Conservation (phyloP, 2,329 filamentous ascomycete genomes). For the Sporothrix inflata region DNA sequence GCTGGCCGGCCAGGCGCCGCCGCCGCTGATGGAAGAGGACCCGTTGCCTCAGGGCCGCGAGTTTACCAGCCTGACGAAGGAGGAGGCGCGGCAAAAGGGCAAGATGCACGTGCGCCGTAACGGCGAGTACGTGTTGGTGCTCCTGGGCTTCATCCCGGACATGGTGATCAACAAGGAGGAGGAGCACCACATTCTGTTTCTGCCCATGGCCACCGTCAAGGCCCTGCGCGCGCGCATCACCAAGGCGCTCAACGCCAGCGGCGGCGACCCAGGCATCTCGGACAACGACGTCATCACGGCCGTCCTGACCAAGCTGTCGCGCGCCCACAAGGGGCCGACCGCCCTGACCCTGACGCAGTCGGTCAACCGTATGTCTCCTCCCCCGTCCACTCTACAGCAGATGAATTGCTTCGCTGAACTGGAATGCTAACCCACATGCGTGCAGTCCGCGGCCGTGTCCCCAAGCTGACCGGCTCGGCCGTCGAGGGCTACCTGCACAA, state of each 20-base stretch:
- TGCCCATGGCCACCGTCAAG: constrained; percentile 15
- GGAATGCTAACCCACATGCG: too few relatives aligned
- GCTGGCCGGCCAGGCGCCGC: neutral
- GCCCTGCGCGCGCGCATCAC: constrained; percentile 1
- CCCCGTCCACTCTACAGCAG: too few relatives aligned
- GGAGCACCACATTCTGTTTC: neutral
- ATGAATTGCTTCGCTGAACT: too few relatives aligned
- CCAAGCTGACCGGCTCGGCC: constrained; percentile 8
- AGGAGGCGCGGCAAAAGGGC: constrained; percentile 9
- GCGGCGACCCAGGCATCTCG: neutral
- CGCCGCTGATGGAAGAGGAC: constrained; percentile 20
- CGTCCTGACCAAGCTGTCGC: constrained; percentile 11
- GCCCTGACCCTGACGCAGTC: constrained; percentile 10
- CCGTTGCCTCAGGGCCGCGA: constrained; percentile 20
- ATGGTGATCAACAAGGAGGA: neutral
- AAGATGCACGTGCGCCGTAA: neutral
- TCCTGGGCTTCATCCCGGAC: constrained; percentile 18
- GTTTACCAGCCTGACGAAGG: neutral
- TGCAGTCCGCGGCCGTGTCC: constrained; percentile 28
- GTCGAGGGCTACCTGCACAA: constrained; percentile 26
- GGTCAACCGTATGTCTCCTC: constrained; percentile 18
- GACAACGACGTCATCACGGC: constrained; percentile 24
- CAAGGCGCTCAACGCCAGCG: constrained; percentile 3
- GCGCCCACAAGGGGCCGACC: constrained; percentile 1
- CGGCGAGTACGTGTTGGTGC: constrained; percentile 4